Evolutionary conservation across 2,329 filamentous ascomycete genomes (phyloP).

Genomic region (Monosporascus sp.): DNA sequence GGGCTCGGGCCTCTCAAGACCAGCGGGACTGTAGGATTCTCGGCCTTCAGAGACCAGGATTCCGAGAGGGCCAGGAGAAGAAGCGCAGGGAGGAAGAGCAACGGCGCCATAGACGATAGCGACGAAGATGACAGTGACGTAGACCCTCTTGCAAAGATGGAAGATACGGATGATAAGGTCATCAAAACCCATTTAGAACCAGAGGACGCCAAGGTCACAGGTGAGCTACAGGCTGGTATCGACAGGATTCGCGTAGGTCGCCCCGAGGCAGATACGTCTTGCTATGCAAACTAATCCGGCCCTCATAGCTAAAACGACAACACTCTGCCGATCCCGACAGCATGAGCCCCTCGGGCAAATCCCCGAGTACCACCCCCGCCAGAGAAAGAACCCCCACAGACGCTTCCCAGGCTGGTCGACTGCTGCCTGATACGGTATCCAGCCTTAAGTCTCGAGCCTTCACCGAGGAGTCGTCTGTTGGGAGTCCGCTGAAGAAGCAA

Average conservation of each 20-base stretch:
- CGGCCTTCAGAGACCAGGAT: constrained; percentile 73
- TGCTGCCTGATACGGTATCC: constrained; percentile 26
- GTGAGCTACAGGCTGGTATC: constrained; percentile 74
- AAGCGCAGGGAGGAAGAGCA: constrained; percentile 58
- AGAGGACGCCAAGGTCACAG: constrained; percentile 66
- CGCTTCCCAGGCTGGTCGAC: constrained; percentile 25
- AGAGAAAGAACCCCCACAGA: constrained; percentile 36
- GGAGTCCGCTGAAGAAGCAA: constrained; percentile 72
- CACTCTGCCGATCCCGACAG: constrained; percentile 67
- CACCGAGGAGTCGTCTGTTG: constrained; percentile 46
- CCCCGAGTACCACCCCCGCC: constrained; percentile 37
- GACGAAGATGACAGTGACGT: constrained; percentile 66
- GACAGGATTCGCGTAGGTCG: constrained; percentile 69
- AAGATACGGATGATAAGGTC: constrained; percentile 58
- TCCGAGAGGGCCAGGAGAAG: constrained; percentile 49
- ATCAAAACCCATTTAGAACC: constrained; percentile 54
- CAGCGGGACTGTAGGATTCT: constrained; percentile 84
- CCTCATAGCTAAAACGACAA: constrained; percentile 66
- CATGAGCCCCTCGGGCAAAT: constrained; percentile 35
- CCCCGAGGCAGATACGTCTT: background rate
- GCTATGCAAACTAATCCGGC: constrained; percentile 15
- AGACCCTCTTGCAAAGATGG: constrained; percentile 58
- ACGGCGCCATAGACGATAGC: constrained; percentile 59
- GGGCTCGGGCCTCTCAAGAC: constrained; percentile 79
- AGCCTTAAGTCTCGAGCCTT: constrained; percentile 38